phyloP scores from a whole-genome alignment of 192 early-diverging fungal species.

The Pilaira anomala region DNA sequence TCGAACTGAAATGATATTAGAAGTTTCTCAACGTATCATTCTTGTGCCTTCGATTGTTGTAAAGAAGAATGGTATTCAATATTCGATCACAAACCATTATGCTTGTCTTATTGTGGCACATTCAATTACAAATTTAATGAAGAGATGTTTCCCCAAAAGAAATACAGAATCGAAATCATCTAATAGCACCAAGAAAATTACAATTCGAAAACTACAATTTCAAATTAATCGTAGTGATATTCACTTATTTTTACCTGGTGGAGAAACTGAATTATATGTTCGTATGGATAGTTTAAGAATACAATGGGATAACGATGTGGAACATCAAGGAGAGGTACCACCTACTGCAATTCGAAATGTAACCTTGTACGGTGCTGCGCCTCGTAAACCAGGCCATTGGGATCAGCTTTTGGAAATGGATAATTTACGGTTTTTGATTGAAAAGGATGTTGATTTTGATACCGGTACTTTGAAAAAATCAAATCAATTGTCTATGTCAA shows the following conservation, averaged over 20 bases:
- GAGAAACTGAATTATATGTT: constrained; percentile 16
- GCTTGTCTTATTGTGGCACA: background rate
- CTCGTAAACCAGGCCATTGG: constrained; percentile 24
- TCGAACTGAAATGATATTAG: background rate
- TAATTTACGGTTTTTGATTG: constrained; percentile 15
- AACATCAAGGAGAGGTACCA: background rate
- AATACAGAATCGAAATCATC: background rate
- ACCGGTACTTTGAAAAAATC: background rate
- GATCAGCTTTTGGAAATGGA: constrained; percentile 39
- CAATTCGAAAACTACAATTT: constrained; percentile 8
- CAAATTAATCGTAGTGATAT: constrained; percentile 26
- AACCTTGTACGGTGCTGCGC: constrained; percentile 23
- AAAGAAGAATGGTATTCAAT: constrained; percentile 18
- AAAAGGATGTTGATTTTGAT: background rate
- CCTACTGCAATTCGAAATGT: constrained; percentile 20
- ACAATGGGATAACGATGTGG: constrained; percentile 4
- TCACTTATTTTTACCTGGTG: constrained; percentile 11
- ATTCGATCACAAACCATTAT: constrained; percentile 27
- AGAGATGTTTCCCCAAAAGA: background rate
- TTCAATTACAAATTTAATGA: background rate
- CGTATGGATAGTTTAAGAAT: constrained; percentile 24
- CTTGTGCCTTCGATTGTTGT: background rate
- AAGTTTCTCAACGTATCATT: background rate
- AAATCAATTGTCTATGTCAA: constrained; percentile 8
- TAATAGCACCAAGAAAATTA: background rate